phyloP scores from a whole-genome alignment of 2,329 filamentous ascomycete genomes.

The Canariomyces notabilis region DNA sequence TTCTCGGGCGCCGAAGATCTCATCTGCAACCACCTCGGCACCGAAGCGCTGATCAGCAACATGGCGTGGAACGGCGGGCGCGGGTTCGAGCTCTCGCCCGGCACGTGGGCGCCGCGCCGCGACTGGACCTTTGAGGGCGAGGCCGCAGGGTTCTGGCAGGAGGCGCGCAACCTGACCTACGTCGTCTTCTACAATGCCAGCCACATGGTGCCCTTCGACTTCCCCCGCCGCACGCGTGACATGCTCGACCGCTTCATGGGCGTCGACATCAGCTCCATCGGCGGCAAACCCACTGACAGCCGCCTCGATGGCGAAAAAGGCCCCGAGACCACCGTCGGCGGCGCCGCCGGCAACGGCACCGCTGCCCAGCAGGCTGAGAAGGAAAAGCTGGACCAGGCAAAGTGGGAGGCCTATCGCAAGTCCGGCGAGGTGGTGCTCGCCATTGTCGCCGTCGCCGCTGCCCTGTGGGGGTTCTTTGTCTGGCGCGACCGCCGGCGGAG shows the following conservation, averaged over 20 bases:
- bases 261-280: slow-evolving; percentile 85
- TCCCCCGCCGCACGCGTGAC: slow-evolving; percentile 77
- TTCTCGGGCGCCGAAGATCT: slow-evolving; percentile 93
- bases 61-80: slow-evolving; percentile 88
- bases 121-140: slow-evolving; percentile 94
- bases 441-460: slow-evolving; percentile 69
- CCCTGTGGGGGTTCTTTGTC: slow-evolving; percentile 68
- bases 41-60: slow-evolving; percentile 82
- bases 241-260: slow-evolving; percentile 97
- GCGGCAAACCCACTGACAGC: slow-evolving; percentile 72
- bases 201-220: slow-evolving; percentile 98
- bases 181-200: slow-evolving; percentile 92
- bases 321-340: slow-evolving; percentile 70
- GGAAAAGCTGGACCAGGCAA: slow-evolving; percentile 71
- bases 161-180: slow-evolving; percentile 92
- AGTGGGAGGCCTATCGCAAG: slow-evolving; percentile 83
- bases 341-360: slow-evolving; percentile 54
- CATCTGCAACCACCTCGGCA: slow-evolving; percentile 96
- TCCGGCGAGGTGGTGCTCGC: slow-evolving; percentile 82
- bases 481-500: slow-evolving; percentile 57
- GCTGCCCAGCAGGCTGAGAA: slow-evolving; percentile 63
- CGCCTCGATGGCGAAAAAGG: slow-evolving; percentile 81
- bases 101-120: slow-evolving; percentile 84
- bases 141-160: slow-evolving; percentile 84
- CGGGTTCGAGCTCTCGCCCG: slow-evolving; percentile 82